Conservation (phyloP, 768 basidiomycete species). For the Cubamyces sp. region DNA sequence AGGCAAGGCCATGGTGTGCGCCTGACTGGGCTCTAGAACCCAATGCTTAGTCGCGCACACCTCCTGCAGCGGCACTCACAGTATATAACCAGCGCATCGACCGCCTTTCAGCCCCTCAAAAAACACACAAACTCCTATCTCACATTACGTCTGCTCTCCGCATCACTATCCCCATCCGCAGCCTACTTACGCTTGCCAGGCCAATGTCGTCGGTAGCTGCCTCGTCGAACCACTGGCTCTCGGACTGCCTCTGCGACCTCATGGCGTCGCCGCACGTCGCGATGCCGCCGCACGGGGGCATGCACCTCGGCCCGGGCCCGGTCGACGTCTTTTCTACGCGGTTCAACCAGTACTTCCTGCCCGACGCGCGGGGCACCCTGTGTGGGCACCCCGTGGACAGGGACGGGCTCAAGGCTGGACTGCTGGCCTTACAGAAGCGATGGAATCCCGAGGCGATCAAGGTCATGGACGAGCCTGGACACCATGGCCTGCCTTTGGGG, state of each 20-base stretch:
- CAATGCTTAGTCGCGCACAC: no score
- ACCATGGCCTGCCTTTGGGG: constrained; percentile 1
- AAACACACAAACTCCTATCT: neutral
- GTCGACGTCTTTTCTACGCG: constrained; percentile 28
- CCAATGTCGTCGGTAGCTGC: constrained; percentile 19
- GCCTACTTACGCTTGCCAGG: neutral
- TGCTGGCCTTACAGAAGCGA: constrained; percentile 29
- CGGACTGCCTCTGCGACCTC: constrained; percentile 23
- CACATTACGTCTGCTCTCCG: constrained; percentile 8
- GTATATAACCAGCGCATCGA: neutral
- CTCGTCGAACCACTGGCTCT: constrained; percentile 22
- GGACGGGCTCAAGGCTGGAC: constrained; percentile 25
- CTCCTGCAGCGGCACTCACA: no score
- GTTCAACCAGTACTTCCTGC: constrained; percentile 28
- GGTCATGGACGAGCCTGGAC: constrained; percentile 16
- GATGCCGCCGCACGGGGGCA: constrained; percentile 17
- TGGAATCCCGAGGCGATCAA: constrained; percentile 25
- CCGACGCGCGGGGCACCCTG: constrained; percentile 26
- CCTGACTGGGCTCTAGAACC: neutral
- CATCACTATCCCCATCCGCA: neutral
- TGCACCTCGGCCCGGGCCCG: constrained; percentile 18
- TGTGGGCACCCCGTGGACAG: constrained; percentile 29
- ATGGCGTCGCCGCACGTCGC: constrained; percentile 26
- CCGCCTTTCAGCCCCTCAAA: neutral
- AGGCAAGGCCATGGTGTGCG: neutral